These are phyloP conservation scores for Fusarium heterosporum DNA, from an alignment of 2,329 filamentous ascomycete species.

Conservation along the genomic window DNA sequence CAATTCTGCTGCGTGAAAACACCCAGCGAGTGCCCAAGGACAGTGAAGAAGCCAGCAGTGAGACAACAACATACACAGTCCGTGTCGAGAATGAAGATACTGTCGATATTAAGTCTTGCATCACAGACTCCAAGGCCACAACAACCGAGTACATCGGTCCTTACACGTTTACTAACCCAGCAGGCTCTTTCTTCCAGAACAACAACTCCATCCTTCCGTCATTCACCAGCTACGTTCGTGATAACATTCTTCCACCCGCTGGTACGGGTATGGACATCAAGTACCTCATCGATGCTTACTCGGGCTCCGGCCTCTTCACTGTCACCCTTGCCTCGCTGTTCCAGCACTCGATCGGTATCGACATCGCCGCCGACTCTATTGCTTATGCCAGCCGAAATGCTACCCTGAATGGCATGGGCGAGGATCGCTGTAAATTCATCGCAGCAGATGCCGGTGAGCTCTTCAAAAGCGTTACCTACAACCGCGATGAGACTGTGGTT, in stretches of 20 bases:
- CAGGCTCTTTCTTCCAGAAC: conserved; percentile 98
- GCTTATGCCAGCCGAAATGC: conserved; percentile 83
- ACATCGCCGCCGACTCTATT: conserved; percentile 86
- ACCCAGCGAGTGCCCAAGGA: conserved; percentile 74
- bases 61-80: conserved; percentile 52
- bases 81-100: conserved; percentile 66
- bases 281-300: conserved; percentile 97
- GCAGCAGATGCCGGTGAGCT: conserved; percentile 87
- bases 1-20: conserved; percentile 87
- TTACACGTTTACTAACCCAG: conserved; percentile 89
- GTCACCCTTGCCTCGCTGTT: conserved; percentile 90
- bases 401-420: conserved; percentile 74
- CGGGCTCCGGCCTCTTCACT: conserved; percentile 95
- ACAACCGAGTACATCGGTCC: conserved; percentile 89
- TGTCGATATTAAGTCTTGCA: conserved; percentile 85
- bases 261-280: conserved; percentile 64
- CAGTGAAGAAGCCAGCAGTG: conserved; percentile 45
- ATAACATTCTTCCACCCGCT: conserved; percentile 74
- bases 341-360: conserved; percentile 87
- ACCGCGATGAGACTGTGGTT: conserved; percentile 86
- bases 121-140: conserved; percentile 85
- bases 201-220: conserved; percentile 95
- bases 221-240: conserved; percentile 89
- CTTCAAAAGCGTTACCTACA: conserved; percentile 80
- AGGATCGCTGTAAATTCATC: conserved; percentile 81